These are phyloP conservation scores for Alternaria triticimaculans DNA, from an alignment of 2,329 filamentous ascomycete species.

Conservation along the genomic window DNA sequence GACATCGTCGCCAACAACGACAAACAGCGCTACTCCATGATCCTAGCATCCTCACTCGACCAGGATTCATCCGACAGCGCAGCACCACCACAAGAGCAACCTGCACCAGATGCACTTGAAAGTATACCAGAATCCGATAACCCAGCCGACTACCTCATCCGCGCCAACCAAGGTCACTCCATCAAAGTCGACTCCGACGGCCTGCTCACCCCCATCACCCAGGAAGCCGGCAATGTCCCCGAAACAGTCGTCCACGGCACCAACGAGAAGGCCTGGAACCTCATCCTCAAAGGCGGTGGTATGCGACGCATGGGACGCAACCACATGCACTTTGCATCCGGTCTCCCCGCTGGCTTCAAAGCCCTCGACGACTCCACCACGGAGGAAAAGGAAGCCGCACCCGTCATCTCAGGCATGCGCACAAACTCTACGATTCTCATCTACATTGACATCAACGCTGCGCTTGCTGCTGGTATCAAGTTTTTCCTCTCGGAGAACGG, in stretches of 20 bases:
- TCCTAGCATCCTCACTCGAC: conserved; percentile 55
- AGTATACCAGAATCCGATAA: conserved; percentile 47
- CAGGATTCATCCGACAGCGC: conserved; percentile 4
- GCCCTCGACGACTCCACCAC: conserved; percentile 26
- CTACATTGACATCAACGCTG: conserved; percentile 73
- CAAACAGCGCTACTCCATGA: conserved; percentile 89
- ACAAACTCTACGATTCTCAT: conserved; percentile 67
- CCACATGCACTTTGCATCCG: conserved; percentile 88
- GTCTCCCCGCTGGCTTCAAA: conserved; percentile 63
- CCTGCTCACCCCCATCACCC: conserved; percentile 70
- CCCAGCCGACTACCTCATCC: conserved; percentile 79
- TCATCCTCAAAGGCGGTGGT: conserved; percentile 78
- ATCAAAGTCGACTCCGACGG: conserved; percentile 76
- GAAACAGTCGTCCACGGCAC: conserved; percentile 83
- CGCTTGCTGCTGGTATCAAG: conserved; percentile 65
- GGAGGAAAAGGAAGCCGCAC: conserved; percentile 35
- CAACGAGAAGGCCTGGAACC: conserved; percentile 78
- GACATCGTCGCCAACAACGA: conserved; percentile 75
- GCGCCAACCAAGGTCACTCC: conserved; percentile 93
- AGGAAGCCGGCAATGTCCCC: conserved; percentile 64
- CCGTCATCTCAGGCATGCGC: conserved; percentile 82
- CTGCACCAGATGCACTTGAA: conserved; percentile 17
- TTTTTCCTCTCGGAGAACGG: conserved; percentile 72
- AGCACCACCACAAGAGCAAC: conserved; percentile 10
- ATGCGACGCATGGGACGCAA: conserved; percentile 81